Evolutionary conservation across 2,329 filamentous ascomycete genomes (phyloP).

Genomic region (Onygenales sp.): DNA sequence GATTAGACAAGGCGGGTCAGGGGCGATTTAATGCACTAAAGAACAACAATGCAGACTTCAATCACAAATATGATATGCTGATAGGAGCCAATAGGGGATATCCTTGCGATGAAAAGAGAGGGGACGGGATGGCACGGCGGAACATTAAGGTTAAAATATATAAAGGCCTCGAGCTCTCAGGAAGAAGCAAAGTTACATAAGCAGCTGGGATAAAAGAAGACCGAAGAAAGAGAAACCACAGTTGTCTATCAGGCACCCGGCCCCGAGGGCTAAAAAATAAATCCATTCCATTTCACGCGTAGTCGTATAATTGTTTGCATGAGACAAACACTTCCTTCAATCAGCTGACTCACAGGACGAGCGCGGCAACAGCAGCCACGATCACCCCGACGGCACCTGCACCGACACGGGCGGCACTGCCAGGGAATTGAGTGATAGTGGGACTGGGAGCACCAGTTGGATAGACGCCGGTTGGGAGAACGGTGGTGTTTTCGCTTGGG

Average conservation of each 20-base stretch:
- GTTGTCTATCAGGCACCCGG: background rate
- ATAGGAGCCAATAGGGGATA: too few relatives aligned
- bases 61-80: too few relatives aligned
- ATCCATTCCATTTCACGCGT: background rate
- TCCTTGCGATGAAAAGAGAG: too few relatives aligned
- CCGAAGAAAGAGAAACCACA: background rate
- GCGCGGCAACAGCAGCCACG: background rate
- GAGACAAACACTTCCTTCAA: background rate
- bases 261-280: background rate
- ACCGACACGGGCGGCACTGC: background rate
- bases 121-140: too few relatives aligned
- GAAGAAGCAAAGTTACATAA: background rate
- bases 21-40: too few relatives aligned
- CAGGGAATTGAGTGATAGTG: background rate
- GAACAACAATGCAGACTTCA: too few relatives aligned
- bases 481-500: background rate
- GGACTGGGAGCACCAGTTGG: background rate
- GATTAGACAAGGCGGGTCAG: too few relatives aligned
- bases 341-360: background rate
- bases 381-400: background rate
- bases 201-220: background rate
- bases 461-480: background rate
- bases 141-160: too few relatives aligned
- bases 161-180: too few relatives aligned
- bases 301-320: background rate